Conservation (phyloP, 129 eudicot genomes). For the Cynara cardunculus region DNA sequence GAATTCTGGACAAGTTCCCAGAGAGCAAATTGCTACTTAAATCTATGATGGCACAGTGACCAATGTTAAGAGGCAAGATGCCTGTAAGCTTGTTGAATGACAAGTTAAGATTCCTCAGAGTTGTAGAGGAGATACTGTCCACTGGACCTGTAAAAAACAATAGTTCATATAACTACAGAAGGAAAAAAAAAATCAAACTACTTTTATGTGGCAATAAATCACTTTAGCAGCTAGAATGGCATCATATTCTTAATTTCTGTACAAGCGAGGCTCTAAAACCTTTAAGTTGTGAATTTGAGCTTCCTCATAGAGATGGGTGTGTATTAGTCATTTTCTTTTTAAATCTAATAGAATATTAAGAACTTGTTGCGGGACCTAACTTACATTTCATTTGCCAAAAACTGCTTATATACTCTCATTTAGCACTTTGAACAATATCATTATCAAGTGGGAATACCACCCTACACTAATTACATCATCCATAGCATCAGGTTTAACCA, state of each 20-base stretch:
- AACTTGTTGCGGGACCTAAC: background rate
- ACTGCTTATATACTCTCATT: background rate
- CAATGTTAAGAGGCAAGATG: slow-evolving; percentile 54
- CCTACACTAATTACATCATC: too few species aligned
- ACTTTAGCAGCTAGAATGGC: background rate
- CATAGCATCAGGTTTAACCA: too few species aligned
- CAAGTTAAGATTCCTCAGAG: slow-evolving; percentile 56
- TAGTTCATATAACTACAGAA: background rate
- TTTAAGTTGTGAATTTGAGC: background rate
- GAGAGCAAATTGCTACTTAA: slow-evolving; percentile 65
- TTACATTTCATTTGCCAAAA: background rate
- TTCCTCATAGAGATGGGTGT: background rate
- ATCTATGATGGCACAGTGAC: slow-evolving; percentile 69
- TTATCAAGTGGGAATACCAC: background rate
- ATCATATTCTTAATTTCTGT: background rate
- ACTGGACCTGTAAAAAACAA: slow-evolving; percentile 58
- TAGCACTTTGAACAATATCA: background rate
- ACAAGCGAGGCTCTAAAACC: background rate
- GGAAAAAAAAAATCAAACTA: background rate
- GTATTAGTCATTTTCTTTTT: background rate
- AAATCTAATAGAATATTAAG: background rate
- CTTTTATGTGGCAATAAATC: background rate
- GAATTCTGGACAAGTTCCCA: slow-evolving; percentile 62
- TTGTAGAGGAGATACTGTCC: slow-evolving; percentile 56
- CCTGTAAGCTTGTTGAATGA: slow-evolving; percentile 77